Base-by-base conservation (phyloP, 495 filamentous ascomycete genomes). In the Cercophora samala region DNA sequence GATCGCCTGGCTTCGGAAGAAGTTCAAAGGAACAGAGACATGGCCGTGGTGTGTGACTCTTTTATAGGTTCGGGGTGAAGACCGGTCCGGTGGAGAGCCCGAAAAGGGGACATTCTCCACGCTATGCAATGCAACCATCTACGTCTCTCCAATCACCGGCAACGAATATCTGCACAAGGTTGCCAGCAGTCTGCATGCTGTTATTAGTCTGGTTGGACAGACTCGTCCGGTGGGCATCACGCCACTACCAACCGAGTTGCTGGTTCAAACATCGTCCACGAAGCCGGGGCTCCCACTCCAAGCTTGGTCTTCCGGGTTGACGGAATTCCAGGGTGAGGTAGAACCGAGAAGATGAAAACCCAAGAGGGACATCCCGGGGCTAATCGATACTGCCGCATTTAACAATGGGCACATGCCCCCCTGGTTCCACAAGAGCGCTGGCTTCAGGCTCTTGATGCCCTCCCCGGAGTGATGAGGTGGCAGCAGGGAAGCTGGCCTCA, bases 281-380 rank as follows among this genome's bases (percentile, higher is more conserved):
- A 46, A 42, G 26, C 17, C 4, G 24, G 58, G 58, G 21, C 4
- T 18, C 17, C 22, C 17, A 60, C 26, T n/a, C 24, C 29, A 42
- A 25, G 60, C 19, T 19, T 56, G 60, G 17, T 42, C 1, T 29
- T 29, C 25, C 29, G 26, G 32, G 26, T 21, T n/a, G 17, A 29
- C n/a, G 24, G 58, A 29, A 25, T 26, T 23, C 22, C 22, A 58
- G 19, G 19, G 54, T 21, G 4, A 58, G 19, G 26, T 60, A 60
- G 58, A 23, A 60, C 26, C 58, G 26, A 22, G 1, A 24, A 29
- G 23, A 62, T 25, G 42, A 67, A 23, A 24, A 42, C 68, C 64
- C 11, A 70, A 64, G 62, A 59, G 64, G 68, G 68, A 64, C 64
- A 67, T 67, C 67, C 68, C 61, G 62, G 62, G 42, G 15, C 60